These are phyloP conservation scores for Trapa incisa DNA, from an alignment of 345 rosid genomes.

Conservation along the genomic window DNA sequence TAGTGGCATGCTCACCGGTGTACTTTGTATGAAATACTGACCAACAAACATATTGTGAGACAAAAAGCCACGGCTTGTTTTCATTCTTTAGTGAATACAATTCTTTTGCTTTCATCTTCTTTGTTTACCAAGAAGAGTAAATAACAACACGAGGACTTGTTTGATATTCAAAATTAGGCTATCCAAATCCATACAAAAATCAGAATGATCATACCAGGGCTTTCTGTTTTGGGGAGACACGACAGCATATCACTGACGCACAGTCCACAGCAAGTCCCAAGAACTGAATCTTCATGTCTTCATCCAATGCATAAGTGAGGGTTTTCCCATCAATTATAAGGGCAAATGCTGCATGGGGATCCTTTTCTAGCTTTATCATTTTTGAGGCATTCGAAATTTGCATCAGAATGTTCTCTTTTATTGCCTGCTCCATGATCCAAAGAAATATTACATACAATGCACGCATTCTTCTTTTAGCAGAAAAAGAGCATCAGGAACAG, in stretches of 20 bases:
- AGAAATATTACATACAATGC: conserved; percentile 12
- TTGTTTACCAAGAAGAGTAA: background rate
- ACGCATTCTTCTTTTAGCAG: background rate
- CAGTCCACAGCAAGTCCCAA: conserved; percentile 82
- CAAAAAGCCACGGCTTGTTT: background rate
- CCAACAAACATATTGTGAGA: background rate
- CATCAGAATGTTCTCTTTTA: conserved; percentile 53
- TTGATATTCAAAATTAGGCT: background rate
- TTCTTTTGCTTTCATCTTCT: background rate
- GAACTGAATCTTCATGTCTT: conserved; percentile 71
- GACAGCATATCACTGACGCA: conserved; percentile 97
- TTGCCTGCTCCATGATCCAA: conserved; percentile 38
- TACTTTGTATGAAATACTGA: background rate
- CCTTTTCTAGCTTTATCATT: conserved; percentile 82
- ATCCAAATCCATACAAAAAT: background rate
- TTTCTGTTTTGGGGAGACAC: conserved; percentile 98
- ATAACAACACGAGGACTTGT: background rate
- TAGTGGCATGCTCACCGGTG: background rate
- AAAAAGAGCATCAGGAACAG: background rate
- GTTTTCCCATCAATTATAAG: conserved; percentile 91
- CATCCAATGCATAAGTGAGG: conserved; percentile 71
- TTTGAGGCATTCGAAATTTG: conserved; percentile 80
- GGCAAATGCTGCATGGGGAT: conserved; percentile 96
- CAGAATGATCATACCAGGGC: conserved; percentile 49
- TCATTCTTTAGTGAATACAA: background rate